Percentiles rank a stretch among this genome's conserved stretches.
These are phyloP conservation scores for Phytopythium chamaehyphon DNA, from an alignment of 352 stramenopile genomes.

Conservation along the genomic window DNA sequence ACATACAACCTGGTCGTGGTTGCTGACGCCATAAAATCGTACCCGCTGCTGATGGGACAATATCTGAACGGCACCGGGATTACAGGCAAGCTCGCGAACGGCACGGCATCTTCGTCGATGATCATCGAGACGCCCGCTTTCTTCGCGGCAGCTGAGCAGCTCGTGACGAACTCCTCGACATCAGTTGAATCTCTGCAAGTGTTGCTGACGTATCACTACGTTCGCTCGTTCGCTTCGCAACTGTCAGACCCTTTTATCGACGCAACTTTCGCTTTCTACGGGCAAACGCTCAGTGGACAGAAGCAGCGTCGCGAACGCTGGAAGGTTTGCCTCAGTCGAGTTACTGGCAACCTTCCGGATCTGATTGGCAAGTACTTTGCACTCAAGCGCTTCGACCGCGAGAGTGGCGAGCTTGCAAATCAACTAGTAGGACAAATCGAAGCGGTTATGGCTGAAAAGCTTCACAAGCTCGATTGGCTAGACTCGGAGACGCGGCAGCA, in stretches of 20 bases:
- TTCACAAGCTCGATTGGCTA: conserved; percentile 89
- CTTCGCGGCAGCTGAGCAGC: conserved; percentile 46
- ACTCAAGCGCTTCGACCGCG: conserved; percentile 83
- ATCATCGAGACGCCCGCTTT: conserved; percentile 60
- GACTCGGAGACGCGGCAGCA: conserved; percentile 71
- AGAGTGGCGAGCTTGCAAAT: conserved; percentile 73
- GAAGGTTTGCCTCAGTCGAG: conserved; percentile 82
- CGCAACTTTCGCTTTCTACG: conserved; percentile 90
- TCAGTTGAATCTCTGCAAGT: conserved; percentile 44
- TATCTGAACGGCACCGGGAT: conserved; percentile 53
- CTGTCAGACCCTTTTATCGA: conserved; percentile 78
- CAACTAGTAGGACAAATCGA: conserved; percentile 87
- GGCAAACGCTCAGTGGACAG: conserved; percentile 70
- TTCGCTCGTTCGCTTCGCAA: conserved; percentile 27
- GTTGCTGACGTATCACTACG: conserved; percentile 52
- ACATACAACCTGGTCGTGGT: conserved; percentile 91
- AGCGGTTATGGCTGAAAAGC: conserved; percentile 58
- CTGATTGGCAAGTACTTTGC: conserved; percentile 91
- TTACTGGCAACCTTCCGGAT: conserved; percentile 44
- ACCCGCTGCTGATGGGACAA: conserved; percentile 50
- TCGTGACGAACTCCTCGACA: conserved; percentile 30
- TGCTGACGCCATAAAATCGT: conserved; percentile 30
- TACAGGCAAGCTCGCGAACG: conserved; percentile 19
- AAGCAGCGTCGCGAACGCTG: conserved; percentile 83
- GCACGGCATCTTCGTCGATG: conserved; percentile 23